Conservation (phyloP, 192 early-diverging fungal species). For the Linnemannia schmuckeri region DNA sequence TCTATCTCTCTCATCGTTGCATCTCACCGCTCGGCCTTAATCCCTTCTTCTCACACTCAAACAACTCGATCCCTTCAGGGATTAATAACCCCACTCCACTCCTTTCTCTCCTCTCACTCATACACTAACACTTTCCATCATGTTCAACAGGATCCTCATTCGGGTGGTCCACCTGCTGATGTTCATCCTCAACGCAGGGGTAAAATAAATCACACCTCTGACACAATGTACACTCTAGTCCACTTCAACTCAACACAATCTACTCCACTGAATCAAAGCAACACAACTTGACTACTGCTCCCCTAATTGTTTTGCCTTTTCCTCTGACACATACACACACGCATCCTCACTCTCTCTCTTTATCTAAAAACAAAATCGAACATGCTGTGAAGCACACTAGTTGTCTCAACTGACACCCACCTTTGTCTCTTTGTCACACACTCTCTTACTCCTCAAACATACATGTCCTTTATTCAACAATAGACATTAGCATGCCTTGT, state of each 20-base stretch:
- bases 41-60: not conserved
- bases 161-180: slow-evolving; percentile 28
- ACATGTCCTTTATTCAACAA: not conserved
- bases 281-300: not conserved
- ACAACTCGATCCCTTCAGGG: not conserved
- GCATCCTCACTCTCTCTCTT: not conserved
- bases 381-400: not conserved
- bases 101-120: not conserved
- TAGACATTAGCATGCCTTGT: slow-evolving; percentile 40
- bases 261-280: not conserved
- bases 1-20: not conserved
- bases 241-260: no score
- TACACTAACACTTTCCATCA: not conserved
- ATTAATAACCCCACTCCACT: not conserved
- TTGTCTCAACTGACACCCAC: not conserved
- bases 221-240: not conserved
- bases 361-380: not conserved
- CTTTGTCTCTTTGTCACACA: not conserved
- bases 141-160: slow-evolving; percentile 30
- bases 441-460: not conserved
- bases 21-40: not conserved
- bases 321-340: not conserved
- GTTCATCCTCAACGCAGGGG: slow-evolving; percentile 42
- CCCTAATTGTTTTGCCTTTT: not conserved
- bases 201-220: not conserved